Evolutionary conservation across 306 rosid species (phyloP), one percentile per base, ranked within the genome.

Genomic region (Lablab purpureus): DNA sequence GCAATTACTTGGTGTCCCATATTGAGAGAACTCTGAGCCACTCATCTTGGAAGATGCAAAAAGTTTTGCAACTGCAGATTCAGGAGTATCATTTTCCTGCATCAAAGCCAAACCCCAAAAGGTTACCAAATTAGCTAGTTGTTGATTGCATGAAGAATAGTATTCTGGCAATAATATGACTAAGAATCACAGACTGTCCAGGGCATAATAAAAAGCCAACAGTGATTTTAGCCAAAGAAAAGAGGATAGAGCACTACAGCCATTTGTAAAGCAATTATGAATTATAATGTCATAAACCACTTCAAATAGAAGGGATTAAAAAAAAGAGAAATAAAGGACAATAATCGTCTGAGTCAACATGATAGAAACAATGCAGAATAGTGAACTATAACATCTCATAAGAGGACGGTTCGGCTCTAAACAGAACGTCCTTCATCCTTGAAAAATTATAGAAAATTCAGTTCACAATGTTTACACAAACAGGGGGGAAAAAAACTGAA

Each of bases 11-110:
- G 80, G 63, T 78, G 76, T 84, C 49, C 90, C 90, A 83, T 87
- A 88, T 49, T 88, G 87, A 66, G 79, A 71, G 71, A 91, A 85
- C 36, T 90, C 85, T 2, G 75, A 46, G 71, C 83, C 75, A 67
- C 49, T 85, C 76, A 54, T 75, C 87, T 90, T 92, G 46, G 87
- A 83, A 37, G 93, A 88, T 65, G 97, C 89, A 83, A 92, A 94
- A 82, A 94, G 98, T 43, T 85, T 89, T 62, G 98, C 98, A 73
- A 93, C 90, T 18, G 91, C 93, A 28, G 91, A 85, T 77, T 91
- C 97, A 5, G 95, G 98, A 82, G 79, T 80, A 82, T 90, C 98
- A 84, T 69, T 90, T 75, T 93, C 98, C 98, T 93, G 84, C 32
- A 59, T 71, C 65, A 55, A 85, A 75, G 32, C 49, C 73, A 82